Evolutionary conservation across 2,329 filamentous ascomycete genomes (phyloP), one percentile per base, ranked within the genome.

Genomic region (Cladosporium sp.): DNA sequence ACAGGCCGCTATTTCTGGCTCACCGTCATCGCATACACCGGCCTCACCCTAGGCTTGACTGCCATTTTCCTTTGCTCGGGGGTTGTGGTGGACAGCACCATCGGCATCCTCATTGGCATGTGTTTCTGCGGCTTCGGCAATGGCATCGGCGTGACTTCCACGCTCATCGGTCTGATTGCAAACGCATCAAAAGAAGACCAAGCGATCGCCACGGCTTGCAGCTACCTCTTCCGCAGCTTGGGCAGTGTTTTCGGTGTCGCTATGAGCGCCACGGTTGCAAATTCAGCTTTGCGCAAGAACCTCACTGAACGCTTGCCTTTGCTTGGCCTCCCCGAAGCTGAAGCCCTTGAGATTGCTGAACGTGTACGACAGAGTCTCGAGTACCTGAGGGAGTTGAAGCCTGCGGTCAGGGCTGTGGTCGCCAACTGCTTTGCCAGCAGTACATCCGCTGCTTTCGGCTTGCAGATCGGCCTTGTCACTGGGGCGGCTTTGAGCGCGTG

Each of bases 191-290:
- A 79, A 3, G 79, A 84, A 43, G 89, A 92, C 64, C 85, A 88
- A 61, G 88, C 90, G 1, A 83, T 92, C 1, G 88, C 86, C 3
- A 88, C 89, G 15, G 89, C 90, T 7, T 91, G 88, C 71, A 89
- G 86, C 19, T 93, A 93, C 73, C 83, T 93, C 22, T 93, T 93
- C 78, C 85, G 89, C 39, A 88, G 87, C 1, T 78, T 92, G 0
- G 90, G 84, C 11, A 82, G 80, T 15, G 83, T 85, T 9, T 80
- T 85, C 39, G 83, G 89, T 11, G 79, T 92, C 58, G 88, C 87
- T n/a, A 75, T 90, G 59, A 83, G 83, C 52, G 85, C 88, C 1
- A 89, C 88, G 1, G 80, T 90, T 7, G 82, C 91, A 47, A 90
- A 93, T 69, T 84, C 88, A 67, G 79, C 80, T 2, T 77, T 93